phyloP scores from a whole-genome alignment of 345 rosid genomes.

The Eucalyptus cloeziana region DNA sequence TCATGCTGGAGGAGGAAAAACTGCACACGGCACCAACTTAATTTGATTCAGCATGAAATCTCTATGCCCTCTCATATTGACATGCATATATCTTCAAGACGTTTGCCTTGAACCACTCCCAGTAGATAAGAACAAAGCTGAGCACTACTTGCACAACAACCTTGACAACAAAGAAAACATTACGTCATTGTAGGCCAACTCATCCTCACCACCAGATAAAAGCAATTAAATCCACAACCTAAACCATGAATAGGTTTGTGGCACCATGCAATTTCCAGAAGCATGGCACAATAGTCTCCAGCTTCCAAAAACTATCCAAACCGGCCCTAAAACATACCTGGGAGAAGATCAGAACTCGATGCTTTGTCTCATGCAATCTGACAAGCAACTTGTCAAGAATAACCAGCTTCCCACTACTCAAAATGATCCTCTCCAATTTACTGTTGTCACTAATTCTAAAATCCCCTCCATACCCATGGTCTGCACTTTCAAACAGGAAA shows the following conservation, averaged over 20 bases:
- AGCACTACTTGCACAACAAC: background rate
- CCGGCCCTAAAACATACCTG: constrained; percentile 31
- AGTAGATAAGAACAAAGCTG: background rate
- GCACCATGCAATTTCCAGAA: background rate
- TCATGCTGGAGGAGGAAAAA: background rate
- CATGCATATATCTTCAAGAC: background rate
- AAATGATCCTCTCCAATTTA: constrained; percentile 85
- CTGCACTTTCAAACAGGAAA: constrained; percentile 98
- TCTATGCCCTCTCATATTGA: background rate
- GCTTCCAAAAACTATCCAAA: background rate
- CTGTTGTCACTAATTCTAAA: constrained; percentile 41
- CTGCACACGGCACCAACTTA: background rate
- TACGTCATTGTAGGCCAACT: background rate
- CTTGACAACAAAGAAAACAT: background rate
- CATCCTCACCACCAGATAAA: background rate
- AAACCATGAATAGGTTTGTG: background rate
- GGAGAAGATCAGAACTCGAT: constrained; percentile 93
- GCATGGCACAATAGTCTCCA: background rate
- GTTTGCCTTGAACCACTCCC: background rate
- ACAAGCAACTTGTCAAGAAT: constrained; percentile 95
- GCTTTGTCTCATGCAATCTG: constrained; percentile 91
- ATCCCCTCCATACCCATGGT: constrained; percentile 98
- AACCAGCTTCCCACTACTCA: constrained; percentile 97
- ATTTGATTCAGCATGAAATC: background rate
- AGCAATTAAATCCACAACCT: background rate